phyloP scores from a whole-genome alignment of 352 stramenopile genomes.

The Globisporangium takayamanum region DNA sequence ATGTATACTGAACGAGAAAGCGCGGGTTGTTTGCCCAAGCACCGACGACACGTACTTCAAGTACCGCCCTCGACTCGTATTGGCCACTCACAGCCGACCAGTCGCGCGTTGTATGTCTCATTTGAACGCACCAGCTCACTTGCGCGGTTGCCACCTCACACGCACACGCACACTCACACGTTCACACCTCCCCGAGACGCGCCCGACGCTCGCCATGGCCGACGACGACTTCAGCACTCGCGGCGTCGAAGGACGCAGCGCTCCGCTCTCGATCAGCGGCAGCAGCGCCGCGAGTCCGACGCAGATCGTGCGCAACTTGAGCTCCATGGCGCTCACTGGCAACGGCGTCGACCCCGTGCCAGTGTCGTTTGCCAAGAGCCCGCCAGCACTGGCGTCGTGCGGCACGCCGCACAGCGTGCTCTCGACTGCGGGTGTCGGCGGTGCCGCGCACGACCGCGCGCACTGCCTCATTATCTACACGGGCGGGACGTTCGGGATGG shows the following conservation, averaged over 20 bases:
- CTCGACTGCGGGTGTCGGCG: conserved; percentile 1
- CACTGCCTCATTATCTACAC: conserved; percentile 88
- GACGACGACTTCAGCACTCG: conserved; percentile 4
- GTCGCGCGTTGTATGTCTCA: too few species aligned
- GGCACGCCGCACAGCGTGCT: conserved; percentile 14
- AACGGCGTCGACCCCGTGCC: conserved; percentile 24
- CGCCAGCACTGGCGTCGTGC: conserved; percentile 9
- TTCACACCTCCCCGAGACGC: neutral
- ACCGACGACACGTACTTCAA: too few species aligned
- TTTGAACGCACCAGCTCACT: too few species aligned
- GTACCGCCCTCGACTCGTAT: too few species aligned
- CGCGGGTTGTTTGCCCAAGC: too few species aligned
- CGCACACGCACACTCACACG: neutral
- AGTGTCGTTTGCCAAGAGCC: conserved; percentile 27
- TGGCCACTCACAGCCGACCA: too few species aligned
- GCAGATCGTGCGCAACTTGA: conserved; percentile 14
- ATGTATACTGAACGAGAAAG: too few species aligned
- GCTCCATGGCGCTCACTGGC: conserved; percentile 15
- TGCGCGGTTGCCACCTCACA: neutral
- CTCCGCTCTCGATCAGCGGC: neutral
- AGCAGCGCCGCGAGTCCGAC: conserved; percentile 1
- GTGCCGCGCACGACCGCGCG: conserved; percentile 15
- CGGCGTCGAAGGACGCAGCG: conserved; percentile 8
- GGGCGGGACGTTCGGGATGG: conserved; percentile 90
- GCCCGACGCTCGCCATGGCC: neutral